phyloP scores from a whole-genome alignment of 2,329 filamentous ascomycete species.

The Neonectria coccinea region DNA sequence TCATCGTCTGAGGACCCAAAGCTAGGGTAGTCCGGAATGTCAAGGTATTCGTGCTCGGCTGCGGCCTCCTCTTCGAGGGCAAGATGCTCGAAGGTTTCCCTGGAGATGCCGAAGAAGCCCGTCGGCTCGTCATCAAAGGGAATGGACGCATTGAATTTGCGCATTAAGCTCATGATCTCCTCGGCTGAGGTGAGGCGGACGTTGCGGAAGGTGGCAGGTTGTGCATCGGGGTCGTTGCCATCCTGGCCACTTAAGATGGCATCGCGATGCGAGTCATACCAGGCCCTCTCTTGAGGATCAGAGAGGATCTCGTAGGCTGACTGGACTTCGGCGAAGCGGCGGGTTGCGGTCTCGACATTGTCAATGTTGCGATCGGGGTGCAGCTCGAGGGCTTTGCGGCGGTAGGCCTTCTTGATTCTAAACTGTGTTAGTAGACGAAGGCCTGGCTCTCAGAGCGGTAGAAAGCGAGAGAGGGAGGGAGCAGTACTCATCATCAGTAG shows the following conservation, averaged over 20 bases:
- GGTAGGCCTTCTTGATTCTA: conserved; percentile 94
- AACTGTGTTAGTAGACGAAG: conserved; percentile 15
- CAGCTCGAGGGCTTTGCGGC: conserved; percentile 88
- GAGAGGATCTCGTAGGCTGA: conserved; percentile 96
- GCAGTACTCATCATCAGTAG: conserved; percentile 82
- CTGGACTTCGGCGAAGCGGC: conserved; percentile 90
- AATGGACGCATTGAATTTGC: conserved; percentile 81
- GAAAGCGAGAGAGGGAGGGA: neutral
- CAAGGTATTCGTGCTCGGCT: conserved; percentile 73
- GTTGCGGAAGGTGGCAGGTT: conserved; percentile 73
- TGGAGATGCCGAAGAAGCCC: conserved; percentile 87
- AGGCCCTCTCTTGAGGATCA: conserved; percentile 93
- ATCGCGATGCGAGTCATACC: conserved; percentile 96
- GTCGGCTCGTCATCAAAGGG: conserved; percentile 82
- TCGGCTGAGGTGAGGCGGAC: conserved; percentile 82
- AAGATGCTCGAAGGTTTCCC: conserved; percentile 82
- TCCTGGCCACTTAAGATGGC: conserved; percentile 80
- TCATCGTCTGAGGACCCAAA: conserved; percentile 83
- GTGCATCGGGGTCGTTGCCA: conserved; percentile 55
- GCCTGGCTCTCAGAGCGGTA: neutral
- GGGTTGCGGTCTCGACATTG: conserved; percentile 85
- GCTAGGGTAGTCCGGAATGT: conserved; percentile 76
- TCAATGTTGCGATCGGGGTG: conserved; percentile 95
- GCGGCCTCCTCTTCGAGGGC: conserved; percentile 83
- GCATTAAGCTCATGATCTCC: conserved; percentile 82